These are phyloP conservation scores for Xylaria sp. DNA, from an alignment of 2,329 filamentous ascomycete genomes.

Conservation along the genomic window DNA sequence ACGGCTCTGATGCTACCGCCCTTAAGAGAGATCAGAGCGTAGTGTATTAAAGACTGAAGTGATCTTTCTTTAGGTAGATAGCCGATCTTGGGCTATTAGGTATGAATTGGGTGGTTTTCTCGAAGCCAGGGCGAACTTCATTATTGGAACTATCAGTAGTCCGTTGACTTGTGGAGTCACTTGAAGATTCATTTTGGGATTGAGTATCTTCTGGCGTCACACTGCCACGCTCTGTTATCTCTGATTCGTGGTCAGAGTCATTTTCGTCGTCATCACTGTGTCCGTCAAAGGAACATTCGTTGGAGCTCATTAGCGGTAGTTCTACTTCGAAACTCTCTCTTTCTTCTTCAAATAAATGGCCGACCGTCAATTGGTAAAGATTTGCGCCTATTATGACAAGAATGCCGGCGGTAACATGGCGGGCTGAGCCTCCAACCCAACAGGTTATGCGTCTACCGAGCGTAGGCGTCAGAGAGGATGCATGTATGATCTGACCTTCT, in stretches of 20 bases:
- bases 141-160: no score
- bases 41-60: conserved; percentile 8
- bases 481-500: background rate
- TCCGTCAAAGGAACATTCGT: conserved; percentile 25
- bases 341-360: conserved; percentile 13
- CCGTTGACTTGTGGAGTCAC: background rate
- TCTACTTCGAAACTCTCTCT: background rate
- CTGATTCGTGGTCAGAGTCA: background rate
- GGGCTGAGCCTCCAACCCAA: background rate
- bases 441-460: conserved; percentile 21
- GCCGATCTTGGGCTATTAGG: background rate
- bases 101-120: no score
- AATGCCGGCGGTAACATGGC: conserved; percentile 19
- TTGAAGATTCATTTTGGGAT: background rate
- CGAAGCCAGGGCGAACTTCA: background rate
- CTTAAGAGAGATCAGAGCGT: conserved; percentile 15
- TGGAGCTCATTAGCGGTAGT: background rate
- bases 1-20: background rate
- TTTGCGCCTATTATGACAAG: conserved; percentile 5
- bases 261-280: conserved; percentile 8
- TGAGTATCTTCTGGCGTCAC: background rate
- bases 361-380: conserved; percentile 22
- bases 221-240: conserved; percentile 7
- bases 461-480: background rate
- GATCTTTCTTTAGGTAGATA: background rate